These are phyloP conservation scores for Hypoxylon sp. DNA, from an alignment of 2,329 filamentous ascomycete genomes.

Conservation along the genomic window DNA sequence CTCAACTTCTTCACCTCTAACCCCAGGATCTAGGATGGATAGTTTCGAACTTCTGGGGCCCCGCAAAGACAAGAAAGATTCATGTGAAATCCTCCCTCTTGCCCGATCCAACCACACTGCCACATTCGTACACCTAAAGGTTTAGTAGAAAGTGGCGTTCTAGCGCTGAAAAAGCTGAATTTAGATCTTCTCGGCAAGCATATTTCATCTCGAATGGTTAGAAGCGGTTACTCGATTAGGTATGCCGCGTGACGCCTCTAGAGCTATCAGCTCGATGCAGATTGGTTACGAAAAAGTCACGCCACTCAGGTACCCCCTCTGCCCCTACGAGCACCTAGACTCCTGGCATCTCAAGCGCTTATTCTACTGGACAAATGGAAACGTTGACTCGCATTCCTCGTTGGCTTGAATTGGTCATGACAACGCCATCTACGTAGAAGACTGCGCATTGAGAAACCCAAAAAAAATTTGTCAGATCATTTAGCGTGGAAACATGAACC, in stretches of 20 bases:
- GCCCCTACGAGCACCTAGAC: slow-evolving; percentile 28
- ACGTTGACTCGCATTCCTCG: slow-evolving; percentile 5
- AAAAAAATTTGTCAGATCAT: no score
- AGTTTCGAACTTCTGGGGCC: slow-evolving; percentile 24
- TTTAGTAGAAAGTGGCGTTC: slow-evolving; percentile 17
- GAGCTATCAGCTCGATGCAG: slow-evolving; percentile 16
- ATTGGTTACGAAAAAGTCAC: slow-evolving; percentile 22
- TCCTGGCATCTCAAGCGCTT: slow-evolving; percentile 1
- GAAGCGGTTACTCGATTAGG: slow-evolving; percentile 25
- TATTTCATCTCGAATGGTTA: neutral
- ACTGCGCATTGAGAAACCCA: no score
- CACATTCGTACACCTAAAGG: no score
- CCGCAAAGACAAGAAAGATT: slow-evolving; percentile 33
- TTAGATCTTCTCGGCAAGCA: no score
- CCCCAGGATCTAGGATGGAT: slow-evolving; percentile 21
- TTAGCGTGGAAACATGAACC: neutral
- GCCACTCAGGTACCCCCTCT: no score
- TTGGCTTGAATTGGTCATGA: slow-evolving; percentile 1
- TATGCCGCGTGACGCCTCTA: slow-evolving; percentile 19
- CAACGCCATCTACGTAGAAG: no score
- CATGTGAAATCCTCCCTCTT: slow-evolving; percentile 31
- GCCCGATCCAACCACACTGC: slow-evolving; percentile 27
- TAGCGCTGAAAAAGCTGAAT: no score
- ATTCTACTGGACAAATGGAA: slow-evolving; percentile 11
- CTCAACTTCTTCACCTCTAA: slow-evolving; percentile 27